These are phyloP conservation scores for Hirschfeldia incana DNA, from an alignment of 345 rosid genomes.

Conservation along the genomic window DNA sequence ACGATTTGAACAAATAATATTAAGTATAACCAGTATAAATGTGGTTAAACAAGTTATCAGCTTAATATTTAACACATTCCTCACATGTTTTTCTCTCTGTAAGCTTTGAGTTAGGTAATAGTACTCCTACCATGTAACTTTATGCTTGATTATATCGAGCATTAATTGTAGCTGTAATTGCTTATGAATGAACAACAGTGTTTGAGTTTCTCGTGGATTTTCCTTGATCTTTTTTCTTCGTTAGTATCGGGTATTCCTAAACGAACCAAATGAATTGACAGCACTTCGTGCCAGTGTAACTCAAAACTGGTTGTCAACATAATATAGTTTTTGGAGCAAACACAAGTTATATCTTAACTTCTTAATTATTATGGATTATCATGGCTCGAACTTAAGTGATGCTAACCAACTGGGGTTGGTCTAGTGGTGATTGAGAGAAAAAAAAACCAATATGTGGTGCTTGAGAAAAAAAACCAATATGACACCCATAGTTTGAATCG, in stretches of 20 bases:
- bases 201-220: slow-evolving; percentile 26
- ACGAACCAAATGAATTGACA: neutral
- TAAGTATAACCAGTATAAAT: slow-evolving; percentile 2
- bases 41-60: slow-evolving; percentile 8
- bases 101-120: neutral
- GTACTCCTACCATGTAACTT: slow-evolving; percentile 18
- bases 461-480: too few species aligned
- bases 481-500: too few species aligned
- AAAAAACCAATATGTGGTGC: too few species aligned
- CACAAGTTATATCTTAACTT: neutral
- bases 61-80: slow-evolving; percentile 5
- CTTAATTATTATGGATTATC: slow-evolving; percentile 4
- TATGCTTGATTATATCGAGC: neutral
- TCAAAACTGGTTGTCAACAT: neutral
- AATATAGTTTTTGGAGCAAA: neutral
- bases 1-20: neutral
- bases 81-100: slow-evolving; percentile 2
- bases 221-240: neutral
- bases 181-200: slow-evolving; percentile 30
- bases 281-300: neutral
- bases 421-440: too few species aligned
- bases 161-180: slow-evolving; percentile 15
- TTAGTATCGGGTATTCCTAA: neutral
- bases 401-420: too few species aligned
- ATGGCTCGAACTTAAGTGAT: neutral